Evolutionary conservation across 495 filamentous ascomycete species (phyloP), one percentile per base, ranked within the genome.

Genomic region (Penicillium parvum): DNA sequence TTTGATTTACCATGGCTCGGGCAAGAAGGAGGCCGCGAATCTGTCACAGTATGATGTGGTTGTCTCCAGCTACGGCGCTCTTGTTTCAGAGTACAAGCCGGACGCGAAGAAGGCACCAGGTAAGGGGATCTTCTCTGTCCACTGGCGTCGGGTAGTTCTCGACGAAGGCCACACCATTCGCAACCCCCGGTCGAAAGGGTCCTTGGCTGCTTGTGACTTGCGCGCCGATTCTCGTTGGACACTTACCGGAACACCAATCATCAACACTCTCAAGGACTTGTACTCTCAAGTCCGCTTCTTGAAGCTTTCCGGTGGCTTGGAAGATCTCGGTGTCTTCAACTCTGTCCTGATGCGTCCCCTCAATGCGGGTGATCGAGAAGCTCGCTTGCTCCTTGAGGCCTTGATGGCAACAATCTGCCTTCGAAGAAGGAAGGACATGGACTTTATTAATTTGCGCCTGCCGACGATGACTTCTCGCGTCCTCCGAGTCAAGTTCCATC

Each of bases 161-260:
- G 90, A 96, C 46, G 90, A 96, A 70, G 90, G 85, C 0, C 90
- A 96, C 55, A 82, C 69, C 2, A 89, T 96, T 40, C 78, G 90
- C 16, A 95, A 94, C 47, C 81, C 80, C 16, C 74, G 76, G 25
- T 84, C 88, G 0, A 86, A 86, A 52, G 75, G 72, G 4, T 75
- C 88, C 0, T 61, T 81, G 34, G 86, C 88, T 9, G 86, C 82
- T 3, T 80, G 71, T 45, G 68, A 64, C 36, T 58, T 96, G 7
- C 58, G 78, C 9, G 86, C 90, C 0, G 71, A 80, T 28, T 86
- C 85, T 20, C 75, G 85, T 53, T 96, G 90, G 90, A 81, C 82
- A 1, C 60, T 96, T 12, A 90, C 88, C 0, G 87, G 88, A 32
- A 90, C 85, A 0, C 85, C 86, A 0, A 89, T 90, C 30, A 60